Evolutionary conservation across 352 stramenopile genomes (phyloP), one percentile per base, ranked within the genome.

Genomic region (Plasmopara muralis): DNA sequence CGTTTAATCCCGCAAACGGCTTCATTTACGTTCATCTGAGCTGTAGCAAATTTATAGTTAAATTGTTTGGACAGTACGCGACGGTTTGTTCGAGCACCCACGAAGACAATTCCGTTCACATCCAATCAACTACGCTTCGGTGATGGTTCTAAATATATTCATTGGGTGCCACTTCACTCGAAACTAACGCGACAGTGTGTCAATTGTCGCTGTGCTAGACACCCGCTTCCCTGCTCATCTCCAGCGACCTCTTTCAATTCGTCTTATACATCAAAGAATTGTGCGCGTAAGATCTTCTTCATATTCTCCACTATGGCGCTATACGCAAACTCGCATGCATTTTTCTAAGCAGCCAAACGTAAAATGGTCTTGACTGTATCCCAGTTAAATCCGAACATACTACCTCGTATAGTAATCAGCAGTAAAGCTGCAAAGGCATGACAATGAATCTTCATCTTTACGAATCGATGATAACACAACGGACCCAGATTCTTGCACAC

Each of bases 91-190:
- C 85, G 75, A 15, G 77, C 88, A 43, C 85, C 74, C 9, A 93
- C 84, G 49, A 94, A 94, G 37, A 95, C 61, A 34, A 95, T 92
- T 18, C 82, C 83, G 35, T 89, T 73, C n/a, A 85, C 50, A 51
- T 54, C 50, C 44, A 67, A 50, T 14, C 49, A 44, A 18, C 28
- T 25, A 13, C 31, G 0, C 2, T 53, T 58, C 13, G 5, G 18
- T 2, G 1, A 9, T 18, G 60, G n/a, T 20, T 40, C 16, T n/a
- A 20, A 2, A 46, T 16, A 20, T 44, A 47, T 37, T 37, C 16
- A 5, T n/a, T 16, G 50, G n/a, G 38, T 34, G 30, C 13, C 18
- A 48, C 28, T 5, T 31, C 16, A 37, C 18, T 45, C 38, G 0
- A 12, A 38, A 30, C 25, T 37, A 30, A 6, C 2, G 20, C 46